Base-by-base conservation (phyloP, 805 yeast genomes). In the Wickerhamiella shivajii region DNA sequence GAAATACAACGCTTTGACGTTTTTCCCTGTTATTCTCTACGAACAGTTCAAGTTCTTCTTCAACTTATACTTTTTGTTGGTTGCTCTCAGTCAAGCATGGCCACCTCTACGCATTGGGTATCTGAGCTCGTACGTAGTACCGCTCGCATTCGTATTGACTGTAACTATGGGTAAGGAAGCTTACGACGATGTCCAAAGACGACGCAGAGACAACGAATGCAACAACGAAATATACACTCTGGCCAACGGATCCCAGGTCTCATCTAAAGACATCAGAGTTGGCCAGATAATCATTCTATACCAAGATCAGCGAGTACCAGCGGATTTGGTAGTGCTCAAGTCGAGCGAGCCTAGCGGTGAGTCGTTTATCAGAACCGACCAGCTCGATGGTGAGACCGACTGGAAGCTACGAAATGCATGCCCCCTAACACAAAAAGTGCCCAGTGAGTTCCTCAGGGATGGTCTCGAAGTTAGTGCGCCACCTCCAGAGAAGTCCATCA, bases 121-220 rank as follows among this genome's bases (percentile, higher is more conserved):
- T 50, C 61, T 90, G 23, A 78, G 93, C 2, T 79, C 95, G 2
- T 90, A 90, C 52, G 67, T 92, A 14, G 95, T 85, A 7, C 99
- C 99, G 1, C 65, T 90, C 37, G 95, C 80, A 1, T 90, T 90
- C 61, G 98, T 90, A 11, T 60, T 90, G 25, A 62, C 78, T 0
- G 93, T 90, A 5, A 92, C 98, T 1, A 85, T 92, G 93, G 61
- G 76, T 44, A 90, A 90, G 53, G 99, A 90, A 53, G 97, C 96
- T 0, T 64, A 79, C 44, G 99, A 90, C 57, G 99, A 90, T 56
- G 67, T 87, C 7, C 78, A 77, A 38, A 72, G 99, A 51, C 67
- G 97, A 33, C 67, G 90, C 41, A 69, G 99, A 42, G 99, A 90
- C 53, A 63, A 62, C 28, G 97, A 85, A 46, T 83, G 92, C 31